Base-by-base conservation (phyloP, 75 land plant genomes). In the Isoetes taiwanensis region DNA sequence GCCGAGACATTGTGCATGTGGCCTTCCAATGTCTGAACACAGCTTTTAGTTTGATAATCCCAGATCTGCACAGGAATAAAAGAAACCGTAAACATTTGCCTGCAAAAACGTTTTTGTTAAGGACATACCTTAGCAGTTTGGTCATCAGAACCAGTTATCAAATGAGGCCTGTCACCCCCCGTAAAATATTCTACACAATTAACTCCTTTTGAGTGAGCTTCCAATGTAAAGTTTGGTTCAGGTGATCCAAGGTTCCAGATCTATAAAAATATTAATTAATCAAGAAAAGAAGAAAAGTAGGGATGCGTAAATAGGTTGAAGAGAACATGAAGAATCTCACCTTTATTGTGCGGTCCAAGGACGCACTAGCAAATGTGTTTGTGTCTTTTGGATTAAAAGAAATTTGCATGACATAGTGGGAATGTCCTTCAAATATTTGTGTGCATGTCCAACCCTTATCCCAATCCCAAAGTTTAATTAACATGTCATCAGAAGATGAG, bases 361-460 rank as follows among this genome's bases (percentile, higher is more conserved):
- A 84, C 41, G 85, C 89, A 66, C 89, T 84, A 0, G 89, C 89
- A 65, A 84, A 84, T 12, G 85, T 84, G 41, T 81, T 84, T 9
- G 85, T 81, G 52, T 84, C 85, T 61, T 90, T 86, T 30, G 97
- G 97, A 52, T 90, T 90, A 64, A 90, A 80, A 12, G 85, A 76
- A 41, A 90, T 93, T 90, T 86, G 97, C 97, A 90, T 90, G 55
- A 90, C 94, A 69, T 90, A 90, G 37, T 90, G 97, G 8, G 97
- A 86, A 52, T 90, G 97, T 1, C 94, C 97, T 61, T 90, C 97
- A 70, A 90, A 90, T 25, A 86, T 72, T 40, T 90, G 97, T 62
- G 94, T 83, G 60, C 94, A 86, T 16, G 62, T 70, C 97, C 97
- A 90, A 30, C 85, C 88, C 70, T 90, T 90, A 32, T 90, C 97